Evolutionary conservation across 164 flowering plant species (phyloP).

Genomic region (Sedum album): DNA sequence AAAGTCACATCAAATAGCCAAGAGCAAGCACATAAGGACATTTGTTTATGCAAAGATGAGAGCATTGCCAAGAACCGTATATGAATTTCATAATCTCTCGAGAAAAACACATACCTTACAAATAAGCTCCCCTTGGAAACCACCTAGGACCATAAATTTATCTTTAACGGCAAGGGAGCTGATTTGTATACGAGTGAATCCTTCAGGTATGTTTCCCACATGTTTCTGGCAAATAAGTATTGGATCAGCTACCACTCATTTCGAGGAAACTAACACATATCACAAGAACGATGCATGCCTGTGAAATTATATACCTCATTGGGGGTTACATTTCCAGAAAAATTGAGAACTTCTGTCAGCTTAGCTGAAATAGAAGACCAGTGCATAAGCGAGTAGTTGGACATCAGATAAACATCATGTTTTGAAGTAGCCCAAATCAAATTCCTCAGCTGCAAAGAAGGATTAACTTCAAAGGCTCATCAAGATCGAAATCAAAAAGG

Average conservation of each 20-base stretch:
- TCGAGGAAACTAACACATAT: neutral
- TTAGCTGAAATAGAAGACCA: slow-evolving; percentile 38
- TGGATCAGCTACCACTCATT: neutral
- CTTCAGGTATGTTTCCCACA: too few species aligned
- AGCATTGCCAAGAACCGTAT: too few species aligned
- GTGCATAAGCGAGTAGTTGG: too few species aligned
- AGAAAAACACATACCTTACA: slow-evolving; percentile 47
- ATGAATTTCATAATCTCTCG: neutral
- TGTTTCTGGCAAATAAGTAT: slow-evolving; percentile 29
- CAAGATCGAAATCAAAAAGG: neutral
- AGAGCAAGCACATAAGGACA: too few species aligned
- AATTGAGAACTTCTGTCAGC: too few species aligned
- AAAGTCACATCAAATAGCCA: neutral
- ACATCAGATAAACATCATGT: too few species aligned
- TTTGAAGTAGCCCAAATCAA: too few species aligned
- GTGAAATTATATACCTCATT: slow-evolving; percentile 26
- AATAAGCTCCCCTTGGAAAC: too few species aligned
- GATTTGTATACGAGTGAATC: slow-evolving; percentile 60
- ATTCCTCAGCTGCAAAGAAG: slow-evolving; percentile 36
- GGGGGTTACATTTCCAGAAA: slow-evolving; percentile 42
- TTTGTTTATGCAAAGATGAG: too few species aligned
- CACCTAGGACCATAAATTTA: too few species aligned
- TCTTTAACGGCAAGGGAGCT: slow-evolving; percentile 71
- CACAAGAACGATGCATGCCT: neutral
- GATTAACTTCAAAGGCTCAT: neutral